Percentiles rank a stretch among this genome's conserved stretches.
These are phyloP conservation scores for Calamus simplicifolius DNA, from an alignment of 176 grass and related monocot species.

Conservation along the genomic window DNA sequence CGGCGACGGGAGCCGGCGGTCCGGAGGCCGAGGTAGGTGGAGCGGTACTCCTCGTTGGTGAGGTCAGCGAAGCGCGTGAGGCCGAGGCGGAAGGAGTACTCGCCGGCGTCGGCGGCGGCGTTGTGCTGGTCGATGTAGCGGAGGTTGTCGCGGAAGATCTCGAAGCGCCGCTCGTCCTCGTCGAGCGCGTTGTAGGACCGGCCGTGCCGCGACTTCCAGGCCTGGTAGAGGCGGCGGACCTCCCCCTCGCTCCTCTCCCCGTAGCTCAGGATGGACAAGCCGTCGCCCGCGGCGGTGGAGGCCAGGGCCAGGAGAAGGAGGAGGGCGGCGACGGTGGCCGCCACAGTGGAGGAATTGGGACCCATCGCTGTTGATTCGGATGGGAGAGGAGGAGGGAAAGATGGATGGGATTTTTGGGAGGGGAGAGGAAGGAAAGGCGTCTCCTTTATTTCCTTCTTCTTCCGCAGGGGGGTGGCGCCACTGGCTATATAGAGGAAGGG, in stretches of 20 bases:
- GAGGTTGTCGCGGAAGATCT: conserved; percentile 71
- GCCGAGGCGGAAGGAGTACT: conserved; percentile 73
- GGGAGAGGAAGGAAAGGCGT: no score
- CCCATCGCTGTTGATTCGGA: no score
- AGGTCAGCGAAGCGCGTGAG: conserved; percentile 85
- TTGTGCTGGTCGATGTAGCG: conserved; percentile 68
- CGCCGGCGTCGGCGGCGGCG: conserved; percentile 56
- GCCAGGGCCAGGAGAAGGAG: conserved; percentile 2
- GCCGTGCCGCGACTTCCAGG: conserved; percentile 47
- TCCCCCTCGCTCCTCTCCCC: conserved; percentile 73
- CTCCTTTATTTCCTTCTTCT: no score
- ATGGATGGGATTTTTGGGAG: no score
- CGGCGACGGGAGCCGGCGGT: neutral
- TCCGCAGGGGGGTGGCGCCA: no score
- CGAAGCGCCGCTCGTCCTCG: conserved; percentile 44
- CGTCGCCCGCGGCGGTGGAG: conserved; percentile 17
- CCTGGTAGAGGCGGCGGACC: conserved; percentile 43
- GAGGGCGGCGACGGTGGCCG: no score
- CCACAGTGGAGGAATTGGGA: no score
- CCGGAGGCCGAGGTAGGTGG: conserved; percentile 41
- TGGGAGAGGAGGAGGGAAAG: no score
- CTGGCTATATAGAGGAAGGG: no score
- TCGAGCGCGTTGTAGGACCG: conserved; percentile 45
- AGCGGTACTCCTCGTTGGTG: conserved; percentile 87
- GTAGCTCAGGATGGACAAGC: conserved; percentile 60